Evolutionary conservation across 1,139 yeast genomes (phyloP), one percentile per base, ranked within the genome.

Genomic region (Pichia sp.): DNA sequence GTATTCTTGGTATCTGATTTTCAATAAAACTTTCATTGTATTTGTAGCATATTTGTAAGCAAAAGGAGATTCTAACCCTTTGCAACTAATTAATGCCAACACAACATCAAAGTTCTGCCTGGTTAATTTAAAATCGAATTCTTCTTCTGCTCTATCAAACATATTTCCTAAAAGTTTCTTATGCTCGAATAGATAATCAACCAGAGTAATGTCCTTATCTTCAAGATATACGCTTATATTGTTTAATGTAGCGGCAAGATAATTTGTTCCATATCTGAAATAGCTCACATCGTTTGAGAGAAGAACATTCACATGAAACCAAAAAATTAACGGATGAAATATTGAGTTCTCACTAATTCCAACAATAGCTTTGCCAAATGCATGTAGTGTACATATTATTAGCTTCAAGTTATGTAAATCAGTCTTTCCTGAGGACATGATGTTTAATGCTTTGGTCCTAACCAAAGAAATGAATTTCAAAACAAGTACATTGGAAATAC

Each of bases 41-140:
- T 72, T 72, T 49, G 84, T 66, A 0, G 93, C 80, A 2, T 76
- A 71, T n/a, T 78, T 79, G 56, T 81, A 79, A 30, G 87, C 77
- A 54, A 80, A 81, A 3, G 92, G 81, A 11, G 81, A 71, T 50
- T 81, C 80, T 54, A 88, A 71, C 0, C 96, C 96, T 63, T 80
- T 83, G 2, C 82, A 72, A 34, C 84, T 70, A 13, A 80, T 67
- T 50, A 77, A 75, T 49, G 83, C 71, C 26, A 88, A 66, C 30
- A 82, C 75, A 40, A 77, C 75, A 54, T 87, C 85, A 62, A 87
- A 78, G 63, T 80, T 83, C 4, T 73, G 74, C 45, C 66, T 67
- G 0, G 72, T 68, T 32, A 86, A 68, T 29, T 69, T 64, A 32
- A 82, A 67, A 4, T 72, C 74, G 50, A 77, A 77, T 16, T 73